Base-by-base conservation (phyloP, 495 filamentous ascomycete species). In the Xanthoparmelia taractica region DNA sequence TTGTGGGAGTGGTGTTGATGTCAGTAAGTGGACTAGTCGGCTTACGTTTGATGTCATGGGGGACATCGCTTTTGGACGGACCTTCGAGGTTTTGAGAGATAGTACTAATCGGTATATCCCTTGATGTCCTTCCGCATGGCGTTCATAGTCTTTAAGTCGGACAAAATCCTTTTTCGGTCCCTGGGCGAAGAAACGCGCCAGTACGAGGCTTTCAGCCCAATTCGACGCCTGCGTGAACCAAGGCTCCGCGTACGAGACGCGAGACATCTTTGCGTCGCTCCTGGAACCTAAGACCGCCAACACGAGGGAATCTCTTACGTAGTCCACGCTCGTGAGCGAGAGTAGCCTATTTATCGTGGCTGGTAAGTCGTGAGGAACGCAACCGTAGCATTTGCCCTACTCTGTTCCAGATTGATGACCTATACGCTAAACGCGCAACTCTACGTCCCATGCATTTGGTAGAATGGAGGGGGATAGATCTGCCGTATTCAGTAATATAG, bases 41-140 rank as follows among this genome's bases (percentile, higher is more conserved):
- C 67, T 74, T 4, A 60, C 65, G 0, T 69, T 73, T 43, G 73
- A 74, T 58, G 67, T 73, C 36, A 64, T 73, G 65, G 71, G 71
- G 1, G 59, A 60, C n/a, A 11, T 60, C 29, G 34, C 31, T n/a
- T 50, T 60, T 31, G 38, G 37, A 20, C 41, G 43, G n/a, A 20
- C 27, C 25, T 60, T 48, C 29, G 20, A 60, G 8, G 48, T 52
- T 15, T 48, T 60, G 17, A 41, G 38, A 31, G n/a, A 27, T 6
- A 6, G n/a, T 18, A 45, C 47, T 7, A 60, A 60, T 23, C 59
- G 31, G 8, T 48, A 60, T 37, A 34, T 60, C n/a, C 4, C 31
- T 60, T 18, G 45, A 48, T n/a, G 33, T 48, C 5, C 59, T 60
- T 17, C 41, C 59, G 17, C 17, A 23, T 13, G 59, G 41, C 11